phyloP scores from a whole-genome alignment of 495 filamentous ascomycete genomes.

The Aspergillus ellipticus region DNA sequence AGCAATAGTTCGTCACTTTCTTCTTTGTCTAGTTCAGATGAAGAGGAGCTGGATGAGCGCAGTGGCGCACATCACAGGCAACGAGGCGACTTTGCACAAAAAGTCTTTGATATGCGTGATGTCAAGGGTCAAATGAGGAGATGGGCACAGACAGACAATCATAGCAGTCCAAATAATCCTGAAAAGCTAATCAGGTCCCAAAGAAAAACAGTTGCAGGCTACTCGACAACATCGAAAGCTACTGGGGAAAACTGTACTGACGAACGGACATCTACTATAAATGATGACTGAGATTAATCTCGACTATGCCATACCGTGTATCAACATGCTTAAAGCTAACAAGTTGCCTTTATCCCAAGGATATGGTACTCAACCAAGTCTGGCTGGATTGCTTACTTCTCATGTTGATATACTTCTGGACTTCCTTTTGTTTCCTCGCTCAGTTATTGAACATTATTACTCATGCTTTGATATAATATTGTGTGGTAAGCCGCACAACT shows the following conservation, averaged over 20 bases:
- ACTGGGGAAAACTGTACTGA: neutral
- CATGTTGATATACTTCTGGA: neutral
- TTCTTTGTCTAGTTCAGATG: conserved; percentile 67
- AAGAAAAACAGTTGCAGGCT: neutral
- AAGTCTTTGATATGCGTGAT: conserved; percentile 40
- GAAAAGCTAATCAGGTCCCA: neutral
- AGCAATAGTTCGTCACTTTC: conserved; percentile 49
- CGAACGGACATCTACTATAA: neutral
- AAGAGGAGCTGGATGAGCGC: conserved; percentile 63
- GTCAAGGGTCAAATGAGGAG: conserved; percentile 39
- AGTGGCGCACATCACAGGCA: conserved; percentile 32
- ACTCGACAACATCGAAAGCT: neutral
- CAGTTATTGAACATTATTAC: neutral
- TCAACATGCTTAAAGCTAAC: neutral
- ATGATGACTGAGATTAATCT: neutral
- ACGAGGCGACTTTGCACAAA: conserved; percentile 28
- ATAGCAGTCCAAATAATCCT: neutral
- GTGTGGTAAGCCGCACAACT: neutral
- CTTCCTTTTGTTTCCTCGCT: neutral
- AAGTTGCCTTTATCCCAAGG: neutral
- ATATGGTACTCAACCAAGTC: neutral
- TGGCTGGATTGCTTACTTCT: neutral
- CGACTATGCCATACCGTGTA: neutral
- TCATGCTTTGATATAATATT: neutral
- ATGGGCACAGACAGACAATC: conserved; percentile 34